Evolutionary conservation across 2,329 filamentous ascomycete genomes (phyloP), one percentile per base, ranked within the genome.

Genomic region (Aspergillus fischeri): DNA sequence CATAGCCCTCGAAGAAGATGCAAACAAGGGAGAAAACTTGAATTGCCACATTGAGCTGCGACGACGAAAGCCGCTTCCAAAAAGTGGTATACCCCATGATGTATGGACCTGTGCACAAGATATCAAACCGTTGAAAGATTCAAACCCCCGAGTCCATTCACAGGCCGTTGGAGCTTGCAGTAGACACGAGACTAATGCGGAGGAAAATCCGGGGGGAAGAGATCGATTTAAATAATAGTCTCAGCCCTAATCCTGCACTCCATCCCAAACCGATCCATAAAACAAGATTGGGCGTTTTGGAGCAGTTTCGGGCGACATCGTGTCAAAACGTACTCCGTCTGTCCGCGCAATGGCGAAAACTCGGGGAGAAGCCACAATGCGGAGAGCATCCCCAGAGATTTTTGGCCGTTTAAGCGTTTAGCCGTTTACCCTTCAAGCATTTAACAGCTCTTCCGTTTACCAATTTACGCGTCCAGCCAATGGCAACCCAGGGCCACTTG

Each of bases 1-100:
- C 79, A 68, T 82, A 83, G 21, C 81, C 80, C 51, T 73, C 70
- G 59, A 73, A 73, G 62, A 73, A 73, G 10, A 74, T 73, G 4
- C 63, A 69, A 17, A 74, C 55, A 4, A 73, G 60, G 3, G 71
- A 73, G 49, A 74, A 71, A 1, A 53, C 32, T 9, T 71, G 68
- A 24, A 73, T 72, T 9, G 73, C 70, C 5, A 75, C 21, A 60
- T 78, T 79, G 53, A 80, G 72, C 59, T 79, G 73, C 3, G 64
- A 63, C 24, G 77, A 67, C 48, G 77, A 75, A 4, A 80, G 67
- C 57, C 70, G 68, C 64, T 74, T 77, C 78, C 77, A 80, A 1
- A 74, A 49, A 5, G 71, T 75, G 3, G 69, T 73, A 59, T 75
- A 77, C 21, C 68, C 73, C 75, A 78, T 77, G 14, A 29, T 54